Evolutionary conservation across 2,329 filamentous ascomycete species (phyloP).

Genomic region (Berkeleyomyces rouxiae): DNA sequence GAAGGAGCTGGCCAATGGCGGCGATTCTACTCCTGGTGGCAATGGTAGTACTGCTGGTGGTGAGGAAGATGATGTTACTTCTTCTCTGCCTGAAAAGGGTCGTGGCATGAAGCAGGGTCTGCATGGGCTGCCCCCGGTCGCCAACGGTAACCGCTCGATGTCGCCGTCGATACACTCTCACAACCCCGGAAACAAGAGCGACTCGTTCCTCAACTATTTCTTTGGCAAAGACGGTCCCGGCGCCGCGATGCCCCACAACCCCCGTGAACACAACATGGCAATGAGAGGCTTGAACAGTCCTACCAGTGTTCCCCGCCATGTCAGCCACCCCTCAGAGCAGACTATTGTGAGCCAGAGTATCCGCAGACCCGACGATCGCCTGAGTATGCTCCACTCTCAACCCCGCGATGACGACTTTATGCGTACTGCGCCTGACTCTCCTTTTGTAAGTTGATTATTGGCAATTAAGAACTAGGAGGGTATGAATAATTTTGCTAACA

Average conservation of each 20-base stretch:
- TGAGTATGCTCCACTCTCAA: slow-evolving; percentile 30
- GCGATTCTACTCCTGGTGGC: slow-evolving; percentile 21
- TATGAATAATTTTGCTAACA: slow-evolving; percentile 7
- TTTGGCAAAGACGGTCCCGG: slow-evolving; percentile 73
- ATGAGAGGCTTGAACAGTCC: slow-evolving; percentile 12
- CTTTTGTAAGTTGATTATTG: slow-evolving; percentile 36
- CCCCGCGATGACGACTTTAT: slow-evolving; percentile 29
- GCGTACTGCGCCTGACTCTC: slow-evolving; percentile 27
- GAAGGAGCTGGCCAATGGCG: slow-evolving; percentile 72
- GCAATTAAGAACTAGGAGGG: slow-evolving; percentile 15
- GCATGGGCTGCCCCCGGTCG: slow-evolving; percentile 22
- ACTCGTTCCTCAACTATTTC: slow-evolving; percentile 97
- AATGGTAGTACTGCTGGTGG: slow-evolving; percentile 22
- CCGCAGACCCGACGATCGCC: slow-evolving; percentile 47
- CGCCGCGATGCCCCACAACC: slow-evolving; percentile 22
- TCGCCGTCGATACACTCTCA: slow-evolving; percentile 56
- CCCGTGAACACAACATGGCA: slow-evolving; percentile 10
- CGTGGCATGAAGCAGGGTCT: slow-evolving; percentile 3
- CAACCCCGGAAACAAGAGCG: slow-evolving; percentile 48
- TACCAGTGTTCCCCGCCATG: slow-evolving; percentile 36
- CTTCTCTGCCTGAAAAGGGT: slow-evolving; percentile 11
- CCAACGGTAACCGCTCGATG: slow-evolving; percentile 44
- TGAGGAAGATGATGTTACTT: slow-evolving; percentile 21
- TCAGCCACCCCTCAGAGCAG: slow-evolving; percentile 63
- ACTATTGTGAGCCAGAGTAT: slow-evolving; percentile 65